Conservation (phyloP, 768 basidiomycete species). For the Mrakia gelida region DNA sequence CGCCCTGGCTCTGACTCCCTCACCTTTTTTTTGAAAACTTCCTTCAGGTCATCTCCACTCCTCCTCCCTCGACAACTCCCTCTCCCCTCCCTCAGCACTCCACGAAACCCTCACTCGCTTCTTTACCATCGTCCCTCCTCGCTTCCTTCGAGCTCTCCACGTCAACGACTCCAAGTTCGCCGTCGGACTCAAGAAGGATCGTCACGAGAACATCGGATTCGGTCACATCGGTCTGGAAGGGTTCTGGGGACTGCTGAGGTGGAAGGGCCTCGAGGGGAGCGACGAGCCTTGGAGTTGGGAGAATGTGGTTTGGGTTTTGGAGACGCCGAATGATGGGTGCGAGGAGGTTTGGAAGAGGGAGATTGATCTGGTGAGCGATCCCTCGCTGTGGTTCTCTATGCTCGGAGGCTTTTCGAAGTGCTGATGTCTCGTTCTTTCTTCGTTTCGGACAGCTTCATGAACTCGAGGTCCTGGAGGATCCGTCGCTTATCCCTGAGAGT, state of each 20-base stretch:
- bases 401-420: neutral
- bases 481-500: neutral
- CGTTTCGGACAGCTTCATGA: constrained; percentile 46
- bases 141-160: constrained; percentile 76
- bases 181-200: constrained; percentile 62
- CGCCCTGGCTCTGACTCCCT: neutral
- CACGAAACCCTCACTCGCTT: constrained; percentile 58
- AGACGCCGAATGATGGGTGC: constrained; percentile 61
- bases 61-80: constrained; percentile 48
- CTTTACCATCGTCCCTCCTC: constrained; percentile 60
- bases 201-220: constrained; percentile 82
- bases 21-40: neutral
- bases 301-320: constrained; percentile 19
- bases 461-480: constrained; percentile 41
- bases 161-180: constrained; percentile 74
- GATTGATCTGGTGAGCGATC: constrained; percentile 52
- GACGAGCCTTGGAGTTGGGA: constrained; percentile 10
- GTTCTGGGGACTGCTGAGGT: constrained; percentile 19
- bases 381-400: neutral
- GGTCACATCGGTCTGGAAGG: constrained; percentile 46
- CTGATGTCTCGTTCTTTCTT: neutral
- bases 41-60: constrained; percentile 25
- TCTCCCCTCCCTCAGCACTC: constrained; percentile 52
- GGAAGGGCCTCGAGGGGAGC: constrained; percentile 18
- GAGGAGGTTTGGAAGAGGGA: constrained; percentile 70